These are phyloP conservation scores for Priceomyces haplophilus DNA, from an alignment of 805 yeast species.

Conservation along the genomic window DNA sequence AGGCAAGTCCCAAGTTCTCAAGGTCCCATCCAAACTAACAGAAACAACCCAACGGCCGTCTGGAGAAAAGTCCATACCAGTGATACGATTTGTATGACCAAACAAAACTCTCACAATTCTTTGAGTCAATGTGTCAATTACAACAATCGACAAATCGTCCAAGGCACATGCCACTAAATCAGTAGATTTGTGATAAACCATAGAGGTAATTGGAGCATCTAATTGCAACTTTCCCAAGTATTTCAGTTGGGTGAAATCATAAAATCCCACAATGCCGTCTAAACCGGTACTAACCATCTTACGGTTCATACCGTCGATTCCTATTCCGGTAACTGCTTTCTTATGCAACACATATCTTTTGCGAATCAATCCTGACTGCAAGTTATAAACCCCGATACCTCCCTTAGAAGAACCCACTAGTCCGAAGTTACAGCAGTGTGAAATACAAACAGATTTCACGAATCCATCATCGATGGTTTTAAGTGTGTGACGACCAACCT, in stretches of 20 bases:
- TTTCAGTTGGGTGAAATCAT: constrained; percentile 73
- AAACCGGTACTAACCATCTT: constrained; percentile 83
- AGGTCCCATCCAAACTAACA: constrained; percentile 76
- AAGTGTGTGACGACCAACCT: constrained; percentile 73
- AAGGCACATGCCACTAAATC: constrained; percentile 82
- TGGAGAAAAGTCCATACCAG: constrained; percentile 85
- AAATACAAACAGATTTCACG: constrained; percentile 72
- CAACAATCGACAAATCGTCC: constrained; percentile 81
- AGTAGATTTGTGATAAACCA: constrained; percentile 77
- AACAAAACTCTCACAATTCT: constrained; percentile 79
- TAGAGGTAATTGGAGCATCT: constrained; percentile 71
- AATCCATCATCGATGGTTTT: constrained; percentile 73
- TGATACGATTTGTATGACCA: constrained; percentile 88
- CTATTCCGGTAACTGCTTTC: constrained; percentile 82
- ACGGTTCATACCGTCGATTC: constrained; percentile 86
- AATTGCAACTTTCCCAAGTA: constrained; percentile 64
- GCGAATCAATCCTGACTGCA: constrained; percentile 86
- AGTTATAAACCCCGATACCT: constrained; percentile 77
- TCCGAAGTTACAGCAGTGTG: constrained; percentile 95
- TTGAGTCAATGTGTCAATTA: constrained; percentile 78
- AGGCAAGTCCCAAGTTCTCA: constrained; percentile 96
- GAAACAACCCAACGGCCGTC: constrained; percentile 95
- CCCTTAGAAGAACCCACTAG: constrained; percentile 87
- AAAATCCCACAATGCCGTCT: constrained; percentile 86
- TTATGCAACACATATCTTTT: constrained; percentile 68